Percentiles rank a stretch among this genome's conserved stretches.
phyloP scores from a whole-genome alignment of 495 filamentous ascomycete species.

The Hypoxylon cercidicola region DNA sequence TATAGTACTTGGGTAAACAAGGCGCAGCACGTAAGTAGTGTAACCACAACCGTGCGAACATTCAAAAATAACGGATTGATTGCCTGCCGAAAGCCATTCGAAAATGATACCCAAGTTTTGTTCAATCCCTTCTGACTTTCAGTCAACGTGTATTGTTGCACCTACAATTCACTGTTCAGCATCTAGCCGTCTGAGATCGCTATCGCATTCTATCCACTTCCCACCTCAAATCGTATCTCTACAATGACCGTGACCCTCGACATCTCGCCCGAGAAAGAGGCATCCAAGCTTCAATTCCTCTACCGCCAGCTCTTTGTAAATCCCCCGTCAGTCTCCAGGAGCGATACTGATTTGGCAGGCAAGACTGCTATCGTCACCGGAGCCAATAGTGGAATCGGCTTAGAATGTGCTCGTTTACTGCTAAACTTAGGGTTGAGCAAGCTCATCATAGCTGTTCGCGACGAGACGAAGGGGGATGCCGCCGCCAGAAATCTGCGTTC shows the following conservation, averaged over 20 bases:
- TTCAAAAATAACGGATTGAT: too few relatives aligned
- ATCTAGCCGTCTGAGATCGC: too few relatives aligned
- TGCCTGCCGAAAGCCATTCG: too few relatives aligned
- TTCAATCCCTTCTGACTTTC: too few relatives aligned
- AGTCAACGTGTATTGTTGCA: too few relatives aligned
- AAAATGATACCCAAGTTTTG: too few relatives aligned
- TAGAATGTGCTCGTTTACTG: conserved; percentile 58
- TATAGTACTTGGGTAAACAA: too few relatives aligned
- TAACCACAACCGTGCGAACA: too few relatives aligned
- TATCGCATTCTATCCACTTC: too few relatives aligned
- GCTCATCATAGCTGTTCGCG: conserved; percentile 62
- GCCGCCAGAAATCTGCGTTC: conserved; percentile 35
- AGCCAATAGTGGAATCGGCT: conserved; percentile 60
- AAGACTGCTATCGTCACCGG: conserved; percentile 60
- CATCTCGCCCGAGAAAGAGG: conserved; percentile 16
- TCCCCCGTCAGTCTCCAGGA: background rate
- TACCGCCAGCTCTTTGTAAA: conserved; percentile 6
- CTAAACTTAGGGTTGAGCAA: conserved; percentile 46
- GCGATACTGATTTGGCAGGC: conserved; percentile 41
- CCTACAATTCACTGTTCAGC: too few relatives aligned
- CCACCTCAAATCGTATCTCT: too few relatives aligned
- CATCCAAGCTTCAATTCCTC: conserved; percentile 4
- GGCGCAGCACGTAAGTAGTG: too few relatives aligned
- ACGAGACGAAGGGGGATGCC: conserved; percentile 51
- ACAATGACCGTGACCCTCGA: conserved; percentile 4